Evolutionary conservation across 495 filamentous ascomycete genomes (phyloP).

Genomic region (Tuber microsphaerosporum): DNA sequence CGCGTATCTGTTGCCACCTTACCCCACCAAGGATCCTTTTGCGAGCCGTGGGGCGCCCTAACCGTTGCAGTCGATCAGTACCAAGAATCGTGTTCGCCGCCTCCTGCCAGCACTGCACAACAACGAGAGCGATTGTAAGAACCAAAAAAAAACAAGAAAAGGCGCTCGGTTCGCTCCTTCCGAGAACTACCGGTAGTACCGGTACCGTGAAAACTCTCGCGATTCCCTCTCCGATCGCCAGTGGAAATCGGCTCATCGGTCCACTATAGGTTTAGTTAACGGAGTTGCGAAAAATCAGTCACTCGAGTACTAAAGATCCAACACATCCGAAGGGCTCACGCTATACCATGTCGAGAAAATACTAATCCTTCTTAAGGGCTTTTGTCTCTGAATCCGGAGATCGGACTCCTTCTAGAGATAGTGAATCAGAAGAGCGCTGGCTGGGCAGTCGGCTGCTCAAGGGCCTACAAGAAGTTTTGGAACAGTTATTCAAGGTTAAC

Average conservation of each 20-base stretch:
- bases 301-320: not conserved
- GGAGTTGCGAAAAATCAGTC: not conserved
- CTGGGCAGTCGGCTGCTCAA: no score
- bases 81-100: not conserved
- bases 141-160: not conserved
- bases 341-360: not conserved
- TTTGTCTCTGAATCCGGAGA: not conserved
- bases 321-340: not conserved
- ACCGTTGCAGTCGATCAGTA: not conserved
- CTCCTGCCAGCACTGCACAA: not conserved
- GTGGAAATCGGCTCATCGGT: not conserved
- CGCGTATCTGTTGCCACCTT: conserved; percentile 27
- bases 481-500: no score
- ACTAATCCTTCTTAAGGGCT: not conserved
- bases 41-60: not conserved
- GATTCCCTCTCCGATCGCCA: not conserved
- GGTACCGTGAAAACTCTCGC: not conserved
- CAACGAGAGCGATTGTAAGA: not conserved
- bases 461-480: no score
- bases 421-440: no score
- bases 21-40: not conserved
- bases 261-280: not conserved
- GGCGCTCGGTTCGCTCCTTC: not conserved
- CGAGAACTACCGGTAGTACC: no score
- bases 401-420: not conserved